Base-by-base conservation (phyloP, 305 asterid genomes). In the Fraxinus paxiana region DNA sequence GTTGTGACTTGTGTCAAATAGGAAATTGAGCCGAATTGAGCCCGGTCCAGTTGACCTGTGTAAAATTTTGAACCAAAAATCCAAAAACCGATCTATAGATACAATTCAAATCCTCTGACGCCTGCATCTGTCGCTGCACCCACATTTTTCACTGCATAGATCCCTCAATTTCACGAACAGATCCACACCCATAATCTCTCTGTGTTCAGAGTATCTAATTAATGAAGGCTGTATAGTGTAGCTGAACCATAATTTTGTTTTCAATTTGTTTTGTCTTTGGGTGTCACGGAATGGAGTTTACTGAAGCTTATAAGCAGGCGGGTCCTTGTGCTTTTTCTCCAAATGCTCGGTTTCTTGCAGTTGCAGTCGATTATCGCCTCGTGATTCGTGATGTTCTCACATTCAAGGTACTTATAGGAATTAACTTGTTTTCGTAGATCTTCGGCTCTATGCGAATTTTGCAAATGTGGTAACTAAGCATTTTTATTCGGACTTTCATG, bases 311-410 rank as follows among this genome's bases (percentile, higher is more conserved):
- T 80, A 94, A 96, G 81, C 99, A 91, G 83, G 79, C 92, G 28
- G 99, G 98, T 0, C 94, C 98, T 5, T 91, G 91, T 82, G 92
- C 95, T 75, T 96, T 96, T 90, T 96, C 99, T 37, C 99, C 98
- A 0, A 88, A 96, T 83, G 90, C 98, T 22, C 90, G 95, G 51
- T 92, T 85, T 85, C 83, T 96, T 24, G 99, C 99, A 7, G 93
- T 96, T 8, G 93, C 98, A 0, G 97, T 89, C 9, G 98, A 94
- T 89, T 96, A 92, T 81, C 98, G 99, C 70, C 92, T 96, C 8
- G 98, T 92, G 38, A 88, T 96, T 87, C 99, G 99, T 33, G 98
- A 96, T 81, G 95, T 92, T 79, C 94, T 87, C 83, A 88, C 97
- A 1, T 91, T 94, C 78, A 91, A 96, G 99, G 99, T 96, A 80